Evolutionary conservation across 768 basidiomycete species (phyloP), one percentile per base, ranked within the genome.

Genomic region (Tricholoma furcatifolium): DNA sequence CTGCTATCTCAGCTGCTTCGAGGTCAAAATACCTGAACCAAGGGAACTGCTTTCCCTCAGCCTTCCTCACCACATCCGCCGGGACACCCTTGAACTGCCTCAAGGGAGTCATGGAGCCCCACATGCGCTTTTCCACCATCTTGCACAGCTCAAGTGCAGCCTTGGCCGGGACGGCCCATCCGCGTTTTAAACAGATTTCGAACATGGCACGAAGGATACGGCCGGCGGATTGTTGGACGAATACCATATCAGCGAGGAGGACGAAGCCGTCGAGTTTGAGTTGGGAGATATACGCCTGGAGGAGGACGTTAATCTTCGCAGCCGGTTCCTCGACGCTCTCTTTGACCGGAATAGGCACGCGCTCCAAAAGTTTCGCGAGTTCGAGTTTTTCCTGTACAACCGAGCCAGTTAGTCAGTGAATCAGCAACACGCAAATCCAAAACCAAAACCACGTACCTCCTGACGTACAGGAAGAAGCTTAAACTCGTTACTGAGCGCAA

Each of bases 81-180:
- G 93, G 95, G 0, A 96, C 87, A 59, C 88, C 87, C 67, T 88
- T 93, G 79, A 98, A 98, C 66, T 99, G 97, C 34, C 97, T 82
- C 34, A 98, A 78, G 7, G 96, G 95, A 0, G 95, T 94, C 95
- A 98, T 98, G 0, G 94, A 94, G 31, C 86, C 85, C 96, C 96
- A 98, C 91, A 93, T 91, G 50, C 86, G 72, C 60, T 86, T 84
- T 63, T 93, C 92, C 0, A 92, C 89, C 93, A 96, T 96, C 73
- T 98, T 98, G 76, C 94, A 98, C 52, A 99, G 71, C 55, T 93
- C 89, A 24, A 98, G 78, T 4, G 93, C 93, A 6, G 91, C 88
- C 60, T 92, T 86, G 0, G 96, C 93, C 0, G 95, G 93, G 1
- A 88, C 79, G 2, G 97, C 93, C 97, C 97, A 99, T n/a, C 95